phyloP scores from a whole-genome alignment of 2,329 filamentous ascomycete species.

The Botrytis galanthina region DNA sequence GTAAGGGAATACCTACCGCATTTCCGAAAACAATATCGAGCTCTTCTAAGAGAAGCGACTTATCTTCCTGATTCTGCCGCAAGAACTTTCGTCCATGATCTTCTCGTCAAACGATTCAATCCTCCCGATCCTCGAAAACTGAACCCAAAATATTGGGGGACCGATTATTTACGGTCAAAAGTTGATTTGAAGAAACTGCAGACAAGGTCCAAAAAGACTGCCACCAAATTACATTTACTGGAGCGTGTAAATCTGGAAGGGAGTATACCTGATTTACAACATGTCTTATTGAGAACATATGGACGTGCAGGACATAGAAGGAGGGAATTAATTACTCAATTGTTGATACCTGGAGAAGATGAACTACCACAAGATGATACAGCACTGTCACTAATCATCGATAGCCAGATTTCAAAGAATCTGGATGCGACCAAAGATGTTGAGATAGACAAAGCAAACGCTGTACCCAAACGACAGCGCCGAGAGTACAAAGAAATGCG shows the following conservation, averaged over 20 bases:
- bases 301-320: constrained; percentile 53
- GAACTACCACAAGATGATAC: constrained; percentile 44
- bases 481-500: constrained; percentile 1
- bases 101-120: constrained; percentile 50
- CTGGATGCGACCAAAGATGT: background rate
- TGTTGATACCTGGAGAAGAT: constrained; percentile 33
- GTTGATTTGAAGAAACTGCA: constrained; percentile 3
- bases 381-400: constrained; percentile 41
- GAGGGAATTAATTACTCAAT: constrained; percentile 47
- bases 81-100: constrained; percentile 44
- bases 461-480: background rate
- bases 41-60: constrained; percentile 58
- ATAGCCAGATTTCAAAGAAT: constrained; percentile 6
- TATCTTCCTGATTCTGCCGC: constrained; percentile 56
- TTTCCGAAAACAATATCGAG: constrained; percentile 51
- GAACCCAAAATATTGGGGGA: constrained; percentile 10
- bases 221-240: constrained; percentile 36
- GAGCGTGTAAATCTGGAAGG: constrained; percentile 53
- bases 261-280: constrained; percentile 46
- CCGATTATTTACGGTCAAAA: constrained; percentile 7
- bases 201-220: constrained; percentile 42
- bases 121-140: constrained; percentile 4
- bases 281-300: constrained; percentile 50
- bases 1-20: background rate
- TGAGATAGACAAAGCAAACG: background rate